These are phyloP conservation scores for Pyrrhoderma noxium DNA, from an alignment of 1,284 basidiomycete genomes.

Conservation along the genomic window DNA sequence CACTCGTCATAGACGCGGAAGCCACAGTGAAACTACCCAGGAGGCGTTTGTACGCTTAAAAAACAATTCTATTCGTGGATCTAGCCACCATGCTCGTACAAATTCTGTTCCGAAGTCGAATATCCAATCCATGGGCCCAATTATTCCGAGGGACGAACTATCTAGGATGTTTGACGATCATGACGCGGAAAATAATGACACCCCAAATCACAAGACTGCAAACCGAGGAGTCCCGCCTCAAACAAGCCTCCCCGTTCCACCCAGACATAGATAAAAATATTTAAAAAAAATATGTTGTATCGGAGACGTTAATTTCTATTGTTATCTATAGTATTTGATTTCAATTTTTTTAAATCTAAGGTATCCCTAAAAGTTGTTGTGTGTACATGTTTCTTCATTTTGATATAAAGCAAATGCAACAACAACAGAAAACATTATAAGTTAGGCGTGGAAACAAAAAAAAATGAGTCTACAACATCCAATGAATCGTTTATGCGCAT, in stretches of 20 bases:
- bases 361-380: too few relatives aligned
- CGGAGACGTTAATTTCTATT: not conserved
- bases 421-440: not conserved
- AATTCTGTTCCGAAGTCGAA: not conserved
- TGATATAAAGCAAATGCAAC: not conserved
- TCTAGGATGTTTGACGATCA: slow-evolving; percentile 8
- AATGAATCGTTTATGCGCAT: too few relatives aligned
- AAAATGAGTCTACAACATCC: too few relatives aligned
- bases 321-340: too few relatives aligned
- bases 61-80: not conserved
- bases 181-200: not conserved
- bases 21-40: slow-evolving; percentile 11
- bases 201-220: too few relatives aligned
- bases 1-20: slow-evolving; percentile 7
- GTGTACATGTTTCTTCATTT: not conserved
- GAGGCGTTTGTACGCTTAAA: slow-evolving; percentile 6
- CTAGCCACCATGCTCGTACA: not conserved
- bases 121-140: slow-evolving; percentile 3
- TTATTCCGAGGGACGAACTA: slow-evolving; percentile 11
- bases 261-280: slow-evolving; percentile 2
- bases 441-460: too few relatives aligned
- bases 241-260: slow-evolving; percentile 10
- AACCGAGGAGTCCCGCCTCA: not conserved
- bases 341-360: too few relatives aligned
- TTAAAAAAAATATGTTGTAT: not conserved